A percentile compares a stretch with the other conserved stretches of the same genome.
Evolutionary conservation across 2,329 filamentous ascomycete genomes (phyloP).

Genomic region (Podosphaera xanthii): DNA sequence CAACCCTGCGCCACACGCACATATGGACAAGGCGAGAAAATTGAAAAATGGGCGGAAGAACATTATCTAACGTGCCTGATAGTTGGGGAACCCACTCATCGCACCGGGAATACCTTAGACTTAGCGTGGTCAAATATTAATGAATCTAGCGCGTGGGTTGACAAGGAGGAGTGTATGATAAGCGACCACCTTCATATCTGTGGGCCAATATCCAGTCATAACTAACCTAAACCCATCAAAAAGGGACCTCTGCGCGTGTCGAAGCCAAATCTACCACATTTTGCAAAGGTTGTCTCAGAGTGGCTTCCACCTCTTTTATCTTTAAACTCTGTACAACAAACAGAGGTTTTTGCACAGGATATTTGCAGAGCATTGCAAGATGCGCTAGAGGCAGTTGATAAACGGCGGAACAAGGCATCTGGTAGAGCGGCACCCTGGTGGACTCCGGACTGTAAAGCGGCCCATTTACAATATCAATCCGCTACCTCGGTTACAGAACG

Average conservation of each 20-base stretch:
- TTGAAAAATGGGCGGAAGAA: too few relatives aligned
- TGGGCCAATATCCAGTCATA: neutral
- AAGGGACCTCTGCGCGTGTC: neutral
- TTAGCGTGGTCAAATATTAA: too few relatives aligned
- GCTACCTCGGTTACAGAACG: too few relatives aligned
- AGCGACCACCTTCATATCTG: neutral
- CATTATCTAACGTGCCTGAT: too few relatives aligned
- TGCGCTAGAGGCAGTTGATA: neutral
- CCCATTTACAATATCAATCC: too few relatives aligned
- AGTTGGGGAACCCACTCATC: too few relatives aligned
- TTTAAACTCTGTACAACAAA: neutral
- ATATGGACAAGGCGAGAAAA: too few relatives aligned
- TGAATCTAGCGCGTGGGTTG: too few relatives aligned
- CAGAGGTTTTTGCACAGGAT: neutral
- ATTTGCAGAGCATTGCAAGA: neutral
- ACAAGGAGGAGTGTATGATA: neutral
- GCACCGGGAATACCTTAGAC: too few relatives aligned
- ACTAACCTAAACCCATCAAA: neutral
- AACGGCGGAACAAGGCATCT: neutral
- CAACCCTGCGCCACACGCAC: too few relatives aligned
- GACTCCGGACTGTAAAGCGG: too few relatives aligned
- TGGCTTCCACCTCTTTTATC: neutral
- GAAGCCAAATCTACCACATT: neutral
- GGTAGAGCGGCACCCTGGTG: too few relatives aligned
- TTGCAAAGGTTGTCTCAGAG: neutral